phyloP scores from a whole-genome alignment of 2,329 filamentous ascomycete species.

The Venturia pyrina region DNA sequence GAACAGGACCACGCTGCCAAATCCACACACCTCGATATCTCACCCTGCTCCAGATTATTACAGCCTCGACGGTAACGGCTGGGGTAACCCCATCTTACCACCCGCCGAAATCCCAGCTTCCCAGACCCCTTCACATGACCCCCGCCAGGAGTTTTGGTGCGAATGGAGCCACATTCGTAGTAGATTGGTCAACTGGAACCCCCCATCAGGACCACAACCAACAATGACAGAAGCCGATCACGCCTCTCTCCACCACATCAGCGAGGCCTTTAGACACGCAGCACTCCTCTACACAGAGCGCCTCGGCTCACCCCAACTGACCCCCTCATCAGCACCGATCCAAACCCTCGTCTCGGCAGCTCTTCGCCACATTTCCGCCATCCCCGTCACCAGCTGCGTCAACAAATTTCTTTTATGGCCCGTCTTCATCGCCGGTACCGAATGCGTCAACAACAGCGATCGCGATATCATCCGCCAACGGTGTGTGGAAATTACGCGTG shows the following conservation, averaged over 20 bases:
- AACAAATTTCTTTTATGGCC: constrained; percentile 93
- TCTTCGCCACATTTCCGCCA: constrained; percentile 70
- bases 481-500: constrained; percentile 76
- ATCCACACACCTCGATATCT: constrained; percentile 23
- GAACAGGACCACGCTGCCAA: constrained; percentile 30
- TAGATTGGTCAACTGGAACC: constrained; percentile 61
- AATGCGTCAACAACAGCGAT: constrained; percentile 74
- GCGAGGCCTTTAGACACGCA: constrained; percentile 81
- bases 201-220: not conserved
- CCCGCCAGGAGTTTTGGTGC: constrained; percentile 57
- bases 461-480: constrained; percentile 69
- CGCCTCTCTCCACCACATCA: constrained; percentile 53
- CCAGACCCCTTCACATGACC: constrained; percentile 37
- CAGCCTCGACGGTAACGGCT: constrained; percentile 58
- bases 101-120: constrained; percentile 16
- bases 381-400: constrained; percentile 60
- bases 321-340: constrained; percentile 66
- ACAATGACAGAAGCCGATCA: constrained; percentile 7
- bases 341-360: constrained; percentile 75
- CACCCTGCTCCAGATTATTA: constrained; percentile 34
- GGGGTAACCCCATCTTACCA: constrained; percentile 40
- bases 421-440: constrained; percentile 79
- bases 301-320: constrained; percentile 64
- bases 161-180: constrained; percentile 77
- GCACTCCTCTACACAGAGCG: constrained; percentile 85